These are phyloP conservation scores for Lasiosphaeria hispida DNA, from an alignment of 495 filamentous ascomycete genomes.

Conservation along the genomic window DNA sequence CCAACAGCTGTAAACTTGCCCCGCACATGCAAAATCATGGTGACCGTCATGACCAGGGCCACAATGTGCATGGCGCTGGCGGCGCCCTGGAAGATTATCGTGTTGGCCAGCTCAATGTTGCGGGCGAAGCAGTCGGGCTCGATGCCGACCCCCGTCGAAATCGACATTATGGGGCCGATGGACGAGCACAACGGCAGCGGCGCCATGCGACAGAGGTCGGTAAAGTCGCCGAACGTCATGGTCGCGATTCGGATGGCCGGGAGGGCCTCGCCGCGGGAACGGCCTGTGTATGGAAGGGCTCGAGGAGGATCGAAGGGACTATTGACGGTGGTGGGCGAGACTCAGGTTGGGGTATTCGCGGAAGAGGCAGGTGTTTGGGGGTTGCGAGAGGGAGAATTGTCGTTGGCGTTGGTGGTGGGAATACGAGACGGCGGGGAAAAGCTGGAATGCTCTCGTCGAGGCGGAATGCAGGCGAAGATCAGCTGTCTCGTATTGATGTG, in stretches of 20 bases:
- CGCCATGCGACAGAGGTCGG: slow-evolving; percentile 79
- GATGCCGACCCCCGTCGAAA: slow-evolving; percentile 71
- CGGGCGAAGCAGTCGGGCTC: slow-evolving; percentile 90
- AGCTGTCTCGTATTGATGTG: slow-evolving; percentile 11
- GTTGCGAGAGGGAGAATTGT: not conserved
- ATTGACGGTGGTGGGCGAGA: not conserved
- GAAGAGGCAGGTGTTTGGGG: not conserved
- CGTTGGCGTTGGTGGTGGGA: not conserved
- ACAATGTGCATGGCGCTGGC: slow-evolving; percentile 90
- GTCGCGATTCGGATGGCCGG: slow-evolving; percentile 22
- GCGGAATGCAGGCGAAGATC: slow-evolving; percentile 11
- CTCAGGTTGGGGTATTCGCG: not conserved
- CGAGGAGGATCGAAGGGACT: not conserved
- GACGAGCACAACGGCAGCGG: slow-evolving; percentile 84
- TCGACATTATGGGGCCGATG: slow-evolving; percentile 61
- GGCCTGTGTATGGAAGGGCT: not conserved
- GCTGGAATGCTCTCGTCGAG: not conserved
- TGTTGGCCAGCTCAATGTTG: slow-evolving; percentile 94
- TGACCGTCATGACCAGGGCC: slow-evolving; percentile 85
- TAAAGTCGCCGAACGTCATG: slow-evolving; percentile 97
- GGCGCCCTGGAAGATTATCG: slow-evolving; percentile 94
- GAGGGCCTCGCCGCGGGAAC: slow-evolving; percentile 5
- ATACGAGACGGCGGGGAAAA: not conserved
- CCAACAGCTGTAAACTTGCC: slow-evolving; percentile 98
- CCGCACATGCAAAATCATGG: slow-evolving; percentile 95